A percentile compares a stretch with the other conserved stretches of the same genome.
Conservation (phyloP, 345 rosid genomes). For the Arabis hirsuta region DNA sequence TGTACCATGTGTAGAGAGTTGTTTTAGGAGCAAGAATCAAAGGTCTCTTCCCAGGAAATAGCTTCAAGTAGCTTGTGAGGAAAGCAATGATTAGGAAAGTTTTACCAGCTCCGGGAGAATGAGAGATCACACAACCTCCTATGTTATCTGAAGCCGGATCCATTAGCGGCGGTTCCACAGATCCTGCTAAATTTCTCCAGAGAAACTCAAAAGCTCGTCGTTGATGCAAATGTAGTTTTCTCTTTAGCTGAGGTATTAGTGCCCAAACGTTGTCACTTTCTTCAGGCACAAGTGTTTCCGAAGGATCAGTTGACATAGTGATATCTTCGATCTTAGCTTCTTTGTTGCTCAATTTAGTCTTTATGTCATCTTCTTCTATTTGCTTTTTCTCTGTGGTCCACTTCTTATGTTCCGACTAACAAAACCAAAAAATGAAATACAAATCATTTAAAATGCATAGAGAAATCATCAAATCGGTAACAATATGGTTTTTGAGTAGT, state of each 20-base stretch:
- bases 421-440: slow-evolving; percentile 29
- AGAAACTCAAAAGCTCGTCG: slow-evolving; percentile 88
- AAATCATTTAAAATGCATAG: slow-evolving; percentile 9
- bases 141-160: slow-evolving; percentile 52
- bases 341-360: slow-evolving; percentile 38
- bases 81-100: slow-evolving; percentile 92
- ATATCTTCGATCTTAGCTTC: slow-evolving; percentile 43
- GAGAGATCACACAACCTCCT: slow-evolving; percentile 95
- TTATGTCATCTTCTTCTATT: slow-evolving; percentile 47
- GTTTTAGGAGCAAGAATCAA: slow-evolving; percentile 95
- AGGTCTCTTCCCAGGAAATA: slow-evolving; percentile 88
- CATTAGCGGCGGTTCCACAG: slow-evolving; percentile 66
- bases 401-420: slow-evolving; percentile 51
- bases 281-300: slow-evolving; percentile 44
- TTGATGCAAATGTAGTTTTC: slow-evolving; percentile 77
- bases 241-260: slow-evolving; percentile 72
- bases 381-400: slow-evolving; percentile 51
- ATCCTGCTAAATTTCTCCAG: slow-evolving; percentile 83
- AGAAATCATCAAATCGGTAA: not conserved
- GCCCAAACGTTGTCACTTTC: slow-evolving; percentile 80
- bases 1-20: slow-evolving; percentile 94
- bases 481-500: not conserved
- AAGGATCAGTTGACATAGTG: slow-evolving; percentile 40
- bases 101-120: slow-evolving; percentile 96
- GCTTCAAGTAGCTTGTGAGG: slow-evolving; percentile 83